phyloP scores from a whole-genome alignment of 805 yeast species.

The Tetrapisispora fleetii region DNA sequence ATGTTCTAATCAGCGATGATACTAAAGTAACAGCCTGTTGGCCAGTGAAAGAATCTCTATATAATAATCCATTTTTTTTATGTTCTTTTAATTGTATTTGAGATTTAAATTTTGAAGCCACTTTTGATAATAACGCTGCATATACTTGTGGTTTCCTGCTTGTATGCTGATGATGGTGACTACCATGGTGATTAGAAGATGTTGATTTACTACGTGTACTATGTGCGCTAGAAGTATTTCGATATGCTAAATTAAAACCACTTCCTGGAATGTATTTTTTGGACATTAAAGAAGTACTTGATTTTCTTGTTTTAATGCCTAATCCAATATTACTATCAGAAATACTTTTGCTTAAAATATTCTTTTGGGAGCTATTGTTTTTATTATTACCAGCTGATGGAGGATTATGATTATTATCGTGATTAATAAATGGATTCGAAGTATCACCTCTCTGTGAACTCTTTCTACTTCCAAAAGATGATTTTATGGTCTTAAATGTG shows the following conservation, averaged over 20 bases:
- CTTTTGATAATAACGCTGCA: slow-evolving; percentile 82
- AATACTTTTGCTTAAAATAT: slow-evolving; percentile 2
- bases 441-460: slow-evolving; percentile 38
- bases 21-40: slow-evolving; percentile 88
- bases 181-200: slow-evolving; percentile 1
- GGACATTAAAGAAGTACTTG: slow-evolving; percentile 32
- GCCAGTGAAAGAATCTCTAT: slow-evolving; percentile 90
- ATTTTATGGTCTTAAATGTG: slow-evolving; percentile 25
- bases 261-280: slow-evolving; percentile 31
- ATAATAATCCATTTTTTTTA: slow-evolving; percentile 82
- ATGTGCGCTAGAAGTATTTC: slow-evolving; percentile 1
- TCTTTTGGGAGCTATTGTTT: neutral
- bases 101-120: slow-evolving; percentile 69
- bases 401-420: slow-evolving; percentile 4
- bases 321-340: slow-evolving; percentile 18
- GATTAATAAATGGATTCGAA: slow-evolving; percentile 18
- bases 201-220: neutral
- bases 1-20: slow-evolving; percentile 74
- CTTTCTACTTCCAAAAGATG: slow-evolving; percentile 33
- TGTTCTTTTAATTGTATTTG: slow-evolving; percentile 62
- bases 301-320: slow-evolving; percentile 38
- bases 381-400: neutral
- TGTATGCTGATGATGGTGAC: slow-evolving; percentile 10
- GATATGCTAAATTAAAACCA: slow-evolving; percentile 5
- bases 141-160: slow-evolving; percentile 58